phyloP scores from a whole-genome alignment of 768 basidiomycete genomes.

The Amanita fuliginea region DNA sequence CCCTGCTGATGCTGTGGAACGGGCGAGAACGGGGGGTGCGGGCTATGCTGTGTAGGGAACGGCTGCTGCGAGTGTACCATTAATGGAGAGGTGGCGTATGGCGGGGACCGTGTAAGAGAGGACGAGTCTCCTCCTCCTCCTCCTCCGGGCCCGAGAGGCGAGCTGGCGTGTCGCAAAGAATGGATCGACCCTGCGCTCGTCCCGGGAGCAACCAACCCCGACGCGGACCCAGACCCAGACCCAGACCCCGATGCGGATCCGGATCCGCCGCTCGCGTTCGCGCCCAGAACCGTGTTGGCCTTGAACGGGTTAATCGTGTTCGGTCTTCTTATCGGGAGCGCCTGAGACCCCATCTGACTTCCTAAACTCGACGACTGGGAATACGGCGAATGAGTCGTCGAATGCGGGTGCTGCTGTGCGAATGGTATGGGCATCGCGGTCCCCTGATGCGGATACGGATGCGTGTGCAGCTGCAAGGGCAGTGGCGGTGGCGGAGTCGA shows the following conservation, averaged over 20 bases:
- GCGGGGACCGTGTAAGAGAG: slow-evolving; percentile 1
- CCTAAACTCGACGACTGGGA: background rate
- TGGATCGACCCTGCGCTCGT: slow-evolving; percentile 5
- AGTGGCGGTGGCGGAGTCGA: too few species aligned
- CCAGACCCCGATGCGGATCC: background rate
- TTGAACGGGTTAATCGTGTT: slow-evolving; percentile 24
- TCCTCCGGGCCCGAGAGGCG: background rate
- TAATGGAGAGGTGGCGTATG: background rate
- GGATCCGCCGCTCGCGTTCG: slow-evolving; percentile 13
- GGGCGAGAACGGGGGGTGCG: slow-evolving; percentile 21
- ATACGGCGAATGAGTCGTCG: background rate
- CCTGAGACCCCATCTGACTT: background rate
- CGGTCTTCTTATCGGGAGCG: slow-evolving; percentile 1
- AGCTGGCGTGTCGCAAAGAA: background rate
- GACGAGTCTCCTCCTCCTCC: background rate
- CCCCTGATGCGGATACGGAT: too few species aligned
- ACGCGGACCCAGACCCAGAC: background rate
- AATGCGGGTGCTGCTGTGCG: background rate
- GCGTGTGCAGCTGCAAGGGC: too few species aligned
- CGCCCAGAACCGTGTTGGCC: slow-evolving; percentile 22
- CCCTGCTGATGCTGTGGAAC: slow-evolving; percentile 17
- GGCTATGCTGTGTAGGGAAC: slow-evolving; percentile 1
- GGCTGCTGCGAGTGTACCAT: background rate
- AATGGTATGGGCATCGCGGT: too few species aligned
- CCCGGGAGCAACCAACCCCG: background rate